A percentile compares a stretch with the other conserved stretches of the same genome.
Evolutionary conservation across 163 green algal species (phyloP).

Genomic region (Prototheca cutis): DNA sequence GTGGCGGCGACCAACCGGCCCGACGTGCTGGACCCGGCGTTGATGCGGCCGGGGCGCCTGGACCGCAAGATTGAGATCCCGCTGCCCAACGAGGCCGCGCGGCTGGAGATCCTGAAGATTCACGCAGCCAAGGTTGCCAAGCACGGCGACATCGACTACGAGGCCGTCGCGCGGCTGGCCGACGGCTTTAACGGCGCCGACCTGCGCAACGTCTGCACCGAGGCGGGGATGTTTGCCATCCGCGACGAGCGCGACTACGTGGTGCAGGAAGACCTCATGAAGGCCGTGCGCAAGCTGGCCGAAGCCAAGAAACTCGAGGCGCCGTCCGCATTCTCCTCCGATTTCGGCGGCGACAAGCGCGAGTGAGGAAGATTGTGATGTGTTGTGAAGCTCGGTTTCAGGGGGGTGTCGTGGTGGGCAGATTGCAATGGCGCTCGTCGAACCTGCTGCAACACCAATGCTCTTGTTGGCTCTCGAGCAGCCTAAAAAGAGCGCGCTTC

Average conservation of each 20-base stretch:
- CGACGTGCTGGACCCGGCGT: conserved; percentile 83
- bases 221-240: conserved; percentile 99
- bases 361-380: no score
- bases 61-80: conserved; percentile 99
- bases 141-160: conserved; percentile 98
- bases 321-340: conserved; percentile 73
- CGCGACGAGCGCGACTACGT: conserved; percentile 94
- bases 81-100: conserved; percentile 87
- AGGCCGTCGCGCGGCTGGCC: conserved; percentile 88
- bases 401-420: no score
- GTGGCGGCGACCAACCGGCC: conserved; percentile 80
- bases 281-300: conserved; percentile 93
- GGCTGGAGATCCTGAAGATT: conserved; percentile 96
- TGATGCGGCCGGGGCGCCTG: conserved; percentile 81
- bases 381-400: no score
- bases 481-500: no score
- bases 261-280: conserved; percentile 98
- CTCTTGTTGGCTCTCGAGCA: no score
- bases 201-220: conserved; percentile 95
- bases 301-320: conserved; percentile 98
- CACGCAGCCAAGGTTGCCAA: conserved; percentile 91
- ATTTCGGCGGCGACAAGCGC: conserved; percentile 50
- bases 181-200: conserved; percentile 99
- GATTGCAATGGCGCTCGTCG: no score
- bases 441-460: no score